phyloP scores from a whole-genome alignment of 306 rosid species.

The Abrus pulchellus region DNA sequence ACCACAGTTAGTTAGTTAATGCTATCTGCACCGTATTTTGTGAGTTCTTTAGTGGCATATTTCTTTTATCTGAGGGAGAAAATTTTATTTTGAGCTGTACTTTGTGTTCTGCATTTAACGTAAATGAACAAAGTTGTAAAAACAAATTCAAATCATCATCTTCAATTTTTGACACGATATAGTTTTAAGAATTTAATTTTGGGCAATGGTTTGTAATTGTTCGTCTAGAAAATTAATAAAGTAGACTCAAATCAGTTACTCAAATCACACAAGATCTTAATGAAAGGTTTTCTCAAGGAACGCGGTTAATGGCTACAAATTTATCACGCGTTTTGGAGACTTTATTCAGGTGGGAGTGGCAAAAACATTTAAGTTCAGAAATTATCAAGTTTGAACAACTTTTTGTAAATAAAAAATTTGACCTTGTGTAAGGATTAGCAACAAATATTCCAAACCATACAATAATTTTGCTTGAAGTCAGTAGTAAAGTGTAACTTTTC shows the following conservation, averaged over 20 bases:
- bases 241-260: constrained; percentile 11
- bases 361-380: too few relatives aligned
- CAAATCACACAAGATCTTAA: too few relatives aligned
- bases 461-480: not conserved
- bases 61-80: not conserved
- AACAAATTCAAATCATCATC: constrained; percentile 33
- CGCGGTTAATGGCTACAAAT: not conserved
- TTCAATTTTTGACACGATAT: not conserved
- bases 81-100: not conserved
- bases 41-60: not conserved
- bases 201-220: not conserved
- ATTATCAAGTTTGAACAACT: too few relatives aligned
- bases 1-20: not conserved
- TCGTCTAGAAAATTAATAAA: constrained; percentile 6
- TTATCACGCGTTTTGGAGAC: not conserved
- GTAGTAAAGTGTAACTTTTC: not conserved
- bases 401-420: too few relatives aligned
- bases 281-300: too few relatives aligned
- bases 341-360: not conserved
- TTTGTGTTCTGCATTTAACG: not conserved
- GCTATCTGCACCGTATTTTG: not conserved
- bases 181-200: not conserved
- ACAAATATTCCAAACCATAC: too few relatives aligned
- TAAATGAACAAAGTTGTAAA: not conserved
- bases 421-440: too few relatives aligned